Base-by-base conservation (phyloP, 345 rosid species). In the Lagerstroemia speciosa region DNA sequence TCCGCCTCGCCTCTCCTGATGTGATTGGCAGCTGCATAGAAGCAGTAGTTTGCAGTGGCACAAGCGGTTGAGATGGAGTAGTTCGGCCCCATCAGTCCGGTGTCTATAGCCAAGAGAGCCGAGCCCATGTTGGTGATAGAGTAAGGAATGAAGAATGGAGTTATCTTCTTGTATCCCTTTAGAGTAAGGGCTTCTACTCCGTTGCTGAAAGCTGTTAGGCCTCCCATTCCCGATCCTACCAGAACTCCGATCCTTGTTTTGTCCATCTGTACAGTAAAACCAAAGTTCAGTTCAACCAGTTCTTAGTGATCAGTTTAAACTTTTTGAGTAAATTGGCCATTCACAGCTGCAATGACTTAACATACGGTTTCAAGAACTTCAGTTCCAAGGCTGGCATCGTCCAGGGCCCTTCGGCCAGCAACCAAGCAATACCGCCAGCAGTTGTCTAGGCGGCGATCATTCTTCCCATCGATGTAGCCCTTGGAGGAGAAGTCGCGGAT, bases 151-250 rank as follows among this genome's bases (percentile, higher is more conserved):
- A 83, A 83, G 71, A 88, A 86, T 32, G 90, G 93, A 29, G 80
- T 74, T 8, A 86, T 84, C 73, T 88, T 88, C 81, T 76, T 84
- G 60, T 74, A 78, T 50, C 89, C 89, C 75, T 80, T 81, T 40
- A 66, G 84, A 75, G 83, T 34, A 32, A 84, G 84, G 34, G 86
- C 62, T 74, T 86, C 87, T 17, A 86, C 85, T 65, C 85, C 90
- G 68, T 20, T 69, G 69, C 73, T 75, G 66, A 84, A 86, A 27
- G 79, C 78, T 12, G 83, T 80, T n/a, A 81, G 57, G 17, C 93
- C 93, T 75, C 93, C 90, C 84, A 88, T 80, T 24, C 89, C 89
- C n/a, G 90, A 68, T 31, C 93, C 93, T 15, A 88, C 84, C 19
- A 88, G 70, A 55, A 88, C 93, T 31, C 93, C 90, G 15, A 78